Evolutionary conservation across 345 rosid species (phyloP).

Genomic region (Schrenkiella parvula): DNA sequence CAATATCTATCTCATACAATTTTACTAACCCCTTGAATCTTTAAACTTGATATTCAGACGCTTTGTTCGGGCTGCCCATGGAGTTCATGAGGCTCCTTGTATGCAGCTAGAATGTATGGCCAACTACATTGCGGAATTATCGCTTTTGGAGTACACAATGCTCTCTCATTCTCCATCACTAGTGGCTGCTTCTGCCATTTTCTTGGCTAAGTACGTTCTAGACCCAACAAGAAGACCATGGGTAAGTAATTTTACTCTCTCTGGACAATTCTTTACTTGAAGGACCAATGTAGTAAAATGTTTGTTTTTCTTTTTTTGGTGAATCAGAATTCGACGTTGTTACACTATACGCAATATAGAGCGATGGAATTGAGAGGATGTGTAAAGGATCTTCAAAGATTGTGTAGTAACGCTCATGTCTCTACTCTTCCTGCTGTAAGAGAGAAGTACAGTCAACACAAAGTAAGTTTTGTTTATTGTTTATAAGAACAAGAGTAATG

Average conservation of each 20-base stretch:
- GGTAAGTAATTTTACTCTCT: conserved; percentile 44
- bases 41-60: conserved; percentile 45
- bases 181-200: conserved; percentile 79
- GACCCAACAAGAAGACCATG: conserved; percentile 79
- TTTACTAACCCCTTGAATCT: conserved; percentile 6
- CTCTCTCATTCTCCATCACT: conserved; percentile 76
- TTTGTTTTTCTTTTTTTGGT: neutral
- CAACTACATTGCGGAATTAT: conserved; percentile 69
- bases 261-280: neutral
- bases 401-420: conserved; percentile 49
- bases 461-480: conserved; percentile 48
- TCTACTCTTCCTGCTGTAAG: conserved; percentile 77
- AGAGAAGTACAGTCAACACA: conserved; percentile 88
- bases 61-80: conserved; percentile 88
- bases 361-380: conserved; percentile 63
- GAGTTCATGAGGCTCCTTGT: conserved; percentile 58
- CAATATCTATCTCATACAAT: neutral
- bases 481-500: neutral
- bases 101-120: conserved; percentile 92
- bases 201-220: conserved; percentile 78
- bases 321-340: conserved; percentile 69
- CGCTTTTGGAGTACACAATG: conserved; percentile 82
- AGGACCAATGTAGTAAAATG: neutral
- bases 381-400: conserved; percentile 67
- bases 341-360: conserved; percentile 73